These are phyloP conservation scores for Cryphonectria parasitica DNA, from an alignment of 2,329 filamentous ascomycete genomes.

Conservation along the genomic window DNA sequence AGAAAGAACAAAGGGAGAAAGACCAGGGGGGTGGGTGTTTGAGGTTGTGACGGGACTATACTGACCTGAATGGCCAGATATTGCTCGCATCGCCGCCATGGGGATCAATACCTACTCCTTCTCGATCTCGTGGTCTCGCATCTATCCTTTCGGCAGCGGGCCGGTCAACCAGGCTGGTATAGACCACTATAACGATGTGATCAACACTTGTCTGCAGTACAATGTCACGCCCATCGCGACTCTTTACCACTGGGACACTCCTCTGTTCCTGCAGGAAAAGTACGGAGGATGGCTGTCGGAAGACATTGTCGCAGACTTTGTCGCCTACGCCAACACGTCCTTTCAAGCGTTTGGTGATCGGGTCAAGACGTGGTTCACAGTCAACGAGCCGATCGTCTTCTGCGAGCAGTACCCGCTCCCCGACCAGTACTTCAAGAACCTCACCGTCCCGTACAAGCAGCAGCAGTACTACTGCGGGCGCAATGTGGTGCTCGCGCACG, in stretches of 20 bases:
- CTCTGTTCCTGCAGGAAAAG: slow-evolving; percentile 22
- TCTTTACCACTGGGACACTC: slow-evolving; percentile 24
- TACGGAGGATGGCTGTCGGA: slow-evolving; percentile 25
- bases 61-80: slow-evolving; percentile 5
- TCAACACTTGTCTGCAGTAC: slow-evolving; percentile 24
- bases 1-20: too few relatives aligned
- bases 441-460: slow-evolving; percentile 23
- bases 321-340: slow-evolving; percentile 22
- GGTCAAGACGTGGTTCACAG: slow-evolving; percentile 23
- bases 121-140: slow-evolving; percentile 26
- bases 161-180: slow-evolving; percentile 26
- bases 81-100: slow-evolving; percentile 23
- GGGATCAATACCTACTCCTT: slow-evolving; percentile 27
- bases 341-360: slow-evolving; percentile 22
- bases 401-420: slow-evolving; percentile 22
- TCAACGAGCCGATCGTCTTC: slow-evolving; percentile 26
- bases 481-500: slow-evolving; percentile 24
- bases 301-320: slow-evolving; percentile 26
- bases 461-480: slow-evolving; percentile 25
- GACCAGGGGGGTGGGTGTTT: too few relatives aligned
- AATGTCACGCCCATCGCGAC: slow-evolving; percentile 23
- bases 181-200: slow-evolving; percentile 27
- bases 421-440: slow-evolving; percentile 25
- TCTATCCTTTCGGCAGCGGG: slow-evolving; percentile 23
- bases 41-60: neutral